Evolutionary conservation across 2,329 filamentous ascomycete species (phyloP).

Genomic region (Dactylellina haptotyla): DNA sequence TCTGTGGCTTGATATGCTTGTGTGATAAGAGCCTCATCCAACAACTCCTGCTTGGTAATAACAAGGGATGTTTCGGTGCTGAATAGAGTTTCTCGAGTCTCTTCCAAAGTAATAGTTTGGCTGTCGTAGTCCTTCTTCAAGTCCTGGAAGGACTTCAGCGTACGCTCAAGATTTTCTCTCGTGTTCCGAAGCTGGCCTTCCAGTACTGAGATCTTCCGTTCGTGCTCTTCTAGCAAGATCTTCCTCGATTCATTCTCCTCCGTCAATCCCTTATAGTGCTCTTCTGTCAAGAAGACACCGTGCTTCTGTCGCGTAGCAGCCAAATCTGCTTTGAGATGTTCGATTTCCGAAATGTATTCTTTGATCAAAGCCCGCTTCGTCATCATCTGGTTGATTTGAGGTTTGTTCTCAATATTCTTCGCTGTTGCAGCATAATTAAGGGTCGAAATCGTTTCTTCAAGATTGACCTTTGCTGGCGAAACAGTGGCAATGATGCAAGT

Average conservation of each 20-base stretch:
- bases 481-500: constrained; percentile 98
- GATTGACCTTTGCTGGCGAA: constrained; percentile 90
- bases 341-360: constrained; percentile 91
- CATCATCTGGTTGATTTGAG: constrained; percentile 89
- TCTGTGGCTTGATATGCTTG: constrained; percentile 90
- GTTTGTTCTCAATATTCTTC: constrained; percentile 98
- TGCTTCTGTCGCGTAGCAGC: constrained; percentile 93
- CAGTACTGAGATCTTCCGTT: constrained; percentile 89
- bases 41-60: constrained; percentile 78
- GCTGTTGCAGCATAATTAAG: constrained; percentile 97
- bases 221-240: constrained; percentile 91
- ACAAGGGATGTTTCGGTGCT: constrained; percentile 81
- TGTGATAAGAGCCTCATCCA: constrained; percentile 80
- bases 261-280: constrained; percentile 88
- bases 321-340: constrained; percentile 91
- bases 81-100: constrained; percentile 69
- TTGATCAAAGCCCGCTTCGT: constrained; percentile 91
- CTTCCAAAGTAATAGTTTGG: constrained; percentile 76
- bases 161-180: constrained; percentile 85
- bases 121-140: constrained; percentile 90
- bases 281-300: constrained; percentile 90
- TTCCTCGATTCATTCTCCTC: constrained; percentile 90
- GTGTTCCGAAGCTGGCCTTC: constrained; percentile 92
- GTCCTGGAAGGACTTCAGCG: constrained; percentile 86
- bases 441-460: constrained; percentile 98